Conservation (phyloP, 2,329 filamentous ascomycete species). For the Botryosphaeria dothidea region DNA sequence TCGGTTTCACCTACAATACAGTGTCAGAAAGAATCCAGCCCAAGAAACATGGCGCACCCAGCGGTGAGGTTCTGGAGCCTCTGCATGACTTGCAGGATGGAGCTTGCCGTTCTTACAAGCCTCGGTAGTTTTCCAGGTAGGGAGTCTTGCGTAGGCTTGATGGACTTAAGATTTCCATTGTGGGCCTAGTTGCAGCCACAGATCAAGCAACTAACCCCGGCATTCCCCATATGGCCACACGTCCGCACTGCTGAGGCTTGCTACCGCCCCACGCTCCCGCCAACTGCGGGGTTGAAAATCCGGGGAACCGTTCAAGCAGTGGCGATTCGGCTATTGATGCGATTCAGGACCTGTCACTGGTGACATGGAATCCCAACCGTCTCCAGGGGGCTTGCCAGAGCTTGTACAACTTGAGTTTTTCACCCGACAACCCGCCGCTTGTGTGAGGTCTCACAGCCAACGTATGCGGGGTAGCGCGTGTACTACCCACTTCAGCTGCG, state of each 20-base stretch:
- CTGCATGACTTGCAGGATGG: neutral
- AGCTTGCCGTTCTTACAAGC: neutral
- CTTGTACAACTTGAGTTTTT: constrained; percentile 8
- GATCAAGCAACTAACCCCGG: neutral
- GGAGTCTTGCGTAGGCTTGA: constrained; percentile 12
- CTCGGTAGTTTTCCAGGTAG: constrained; percentile 4
- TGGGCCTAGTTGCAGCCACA: neutral
- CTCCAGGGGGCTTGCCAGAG: neutral
- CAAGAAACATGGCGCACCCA: neutral
- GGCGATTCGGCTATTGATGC: neutral
- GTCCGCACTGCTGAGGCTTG: neutral
- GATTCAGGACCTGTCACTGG: neutral
- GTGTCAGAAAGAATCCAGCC: neutral
- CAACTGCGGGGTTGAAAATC: constrained; percentile 12
- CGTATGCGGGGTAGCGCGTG: neutral
- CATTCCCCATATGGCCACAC: neutral
- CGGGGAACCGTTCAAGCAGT: neutral
- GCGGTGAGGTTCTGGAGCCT: neutral
- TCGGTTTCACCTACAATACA: neutral
- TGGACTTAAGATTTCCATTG: neutral
- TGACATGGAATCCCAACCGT: neutral
- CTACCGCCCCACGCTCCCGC: neutral
- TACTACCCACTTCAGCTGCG: neutral
- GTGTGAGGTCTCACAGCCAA: neutral
- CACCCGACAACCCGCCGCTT: neutral